Evolutionary conservation across 2,329 filamentous ascomycete genomes (phyloP).

Genomic region (Aspergillus fumigatus): DNA sequence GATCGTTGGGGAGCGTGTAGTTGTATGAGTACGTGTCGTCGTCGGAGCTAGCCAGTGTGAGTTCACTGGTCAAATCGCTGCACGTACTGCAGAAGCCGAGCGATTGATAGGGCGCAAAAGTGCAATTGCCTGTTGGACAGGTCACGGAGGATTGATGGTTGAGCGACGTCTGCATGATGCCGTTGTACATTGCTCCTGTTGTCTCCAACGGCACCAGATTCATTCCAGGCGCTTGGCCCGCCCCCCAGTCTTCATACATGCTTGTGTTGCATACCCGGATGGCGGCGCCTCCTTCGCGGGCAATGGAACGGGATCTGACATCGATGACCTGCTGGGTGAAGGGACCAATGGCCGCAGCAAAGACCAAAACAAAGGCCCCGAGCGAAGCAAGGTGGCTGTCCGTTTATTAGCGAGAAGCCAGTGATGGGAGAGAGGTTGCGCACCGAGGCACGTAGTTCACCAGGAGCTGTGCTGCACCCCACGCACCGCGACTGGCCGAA

Average conservation of each 20-base stretch:
- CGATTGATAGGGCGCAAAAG: constrained; percentile 25
- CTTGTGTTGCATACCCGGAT: constrained; percentile 20
- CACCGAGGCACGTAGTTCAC: constrained; percentile 22
- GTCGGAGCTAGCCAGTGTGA: constrained; percentile 1
- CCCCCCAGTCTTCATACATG: constrained; percentile 16
- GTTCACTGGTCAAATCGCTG: constrained; percentile 16
- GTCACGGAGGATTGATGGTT: constrained; percentile 15
- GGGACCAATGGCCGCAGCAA: constrained; percentile 26
- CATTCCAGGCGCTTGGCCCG: constrained; percentile 17
- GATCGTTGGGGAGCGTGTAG: constrained; percentile 17
- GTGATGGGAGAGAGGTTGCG: neutral
- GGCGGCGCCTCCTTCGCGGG: constrained; percentile 8
- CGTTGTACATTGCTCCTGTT: constrained; percentile 27
- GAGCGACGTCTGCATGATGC: constrained; percentile 20
- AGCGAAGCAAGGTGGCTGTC: constrained; percentile 23
- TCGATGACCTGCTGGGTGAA: constrained; percentile 28
- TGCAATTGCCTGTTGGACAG: constrained; percentile 33
- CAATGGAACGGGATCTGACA: constrained; percentile 16
- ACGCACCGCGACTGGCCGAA: constrained; percentile 29
- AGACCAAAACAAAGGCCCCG: constrained; percentile 24
- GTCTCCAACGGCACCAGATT: constrained; percentile 21
- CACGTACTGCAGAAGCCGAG: constrained; percentile 26
- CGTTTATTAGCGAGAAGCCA: neutral
- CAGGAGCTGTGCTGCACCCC: constrained; percentile 26
- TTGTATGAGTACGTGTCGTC: constrained; percentile 8